These are phyloP conservation scores for Grifola frondosa DNA, from an alignment of 1,284 basidiomycete genomes.

Conservation along the genomic window DNA sequence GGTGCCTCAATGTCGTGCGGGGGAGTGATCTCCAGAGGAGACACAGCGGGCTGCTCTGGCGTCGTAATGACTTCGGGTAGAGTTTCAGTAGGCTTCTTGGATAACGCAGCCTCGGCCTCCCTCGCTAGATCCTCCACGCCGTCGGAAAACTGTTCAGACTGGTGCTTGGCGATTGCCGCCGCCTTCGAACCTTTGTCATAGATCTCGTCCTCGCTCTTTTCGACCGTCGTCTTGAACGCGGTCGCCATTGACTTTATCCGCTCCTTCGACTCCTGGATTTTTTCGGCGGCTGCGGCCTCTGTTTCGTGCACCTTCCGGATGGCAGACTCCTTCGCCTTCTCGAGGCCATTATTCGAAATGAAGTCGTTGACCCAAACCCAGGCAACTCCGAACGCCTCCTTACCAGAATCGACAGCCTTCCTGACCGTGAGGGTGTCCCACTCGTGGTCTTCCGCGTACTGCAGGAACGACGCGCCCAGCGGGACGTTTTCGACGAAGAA, in stretches of 20 bases:
- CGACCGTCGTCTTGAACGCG: constrained; percentile 50
- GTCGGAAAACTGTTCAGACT: constrained; percentile 53
- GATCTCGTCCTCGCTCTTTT: constrained; percentile 40
- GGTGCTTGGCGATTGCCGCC: constrained; percentile 45
- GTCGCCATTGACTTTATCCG: constrained; percentile 47
- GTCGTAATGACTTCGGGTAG: constrained; percentile 35
- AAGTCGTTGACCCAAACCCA: constrained; percentile 23
- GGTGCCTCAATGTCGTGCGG: constrained; percentile 18
- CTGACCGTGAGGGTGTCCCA: constrained; percentile 73
- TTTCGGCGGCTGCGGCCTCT: constrained; percentile 38
- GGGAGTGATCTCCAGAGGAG: constrained; percentile 28
- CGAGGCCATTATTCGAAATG: constrained; percentile 30
- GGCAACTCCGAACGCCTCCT: constrained; percentile 43
- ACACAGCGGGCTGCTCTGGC: constrained; percentile 31
- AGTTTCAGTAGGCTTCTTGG: constrained; percentile 38
- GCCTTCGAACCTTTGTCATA: constrained; percentile 42
- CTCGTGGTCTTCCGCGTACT: constrained; percentile 76
- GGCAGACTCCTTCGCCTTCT: constrained; percentile 39
- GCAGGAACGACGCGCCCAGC: constrained; percentile 71
- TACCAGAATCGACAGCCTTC: constrained; percentile 57
- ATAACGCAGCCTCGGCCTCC: constrained; percentile 69
- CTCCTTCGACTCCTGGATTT: constrained; percentile 43
- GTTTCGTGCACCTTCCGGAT: constrained; percentile 42
- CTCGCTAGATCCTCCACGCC: constrained; percentile 65
- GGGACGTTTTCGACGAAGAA: constrained; percentile 82